phyloP scores from a whole-genome alignment of 495 filamentous ascomycete species.

The Aspergillus homomorphus region DNA sequence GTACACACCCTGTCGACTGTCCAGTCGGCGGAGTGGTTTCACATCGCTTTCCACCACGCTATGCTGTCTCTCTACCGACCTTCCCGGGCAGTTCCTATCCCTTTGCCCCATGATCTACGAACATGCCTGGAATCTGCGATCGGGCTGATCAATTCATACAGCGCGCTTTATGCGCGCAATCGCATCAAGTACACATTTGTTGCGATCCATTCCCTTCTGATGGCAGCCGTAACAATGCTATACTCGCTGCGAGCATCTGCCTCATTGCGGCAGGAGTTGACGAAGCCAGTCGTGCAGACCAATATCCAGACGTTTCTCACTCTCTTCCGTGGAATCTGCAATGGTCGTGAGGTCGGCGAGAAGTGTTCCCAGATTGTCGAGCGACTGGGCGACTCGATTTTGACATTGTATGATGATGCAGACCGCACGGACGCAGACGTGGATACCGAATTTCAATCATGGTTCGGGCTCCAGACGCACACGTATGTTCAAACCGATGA shows the following conservation, averaged over 20 bases:
- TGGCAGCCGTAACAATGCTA: conserved; percentile 14
- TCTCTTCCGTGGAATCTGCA: conserved; percentile 13
- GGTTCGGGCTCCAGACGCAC: conserved; percentile 9
- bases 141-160: conserved; percentile 14
- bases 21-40: conserved; percentile 13
- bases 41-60: conserved; percentile 15
- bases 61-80: conserved; percentile 11
- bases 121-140: conserved; percentile 12
- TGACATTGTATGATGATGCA: conserved; percentile 6
- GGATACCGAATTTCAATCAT: conserved; percentile 10
- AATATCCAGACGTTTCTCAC: conserved; percentile 14
- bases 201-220: conserved; percentile 12
- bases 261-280: conserved; percentile 10
- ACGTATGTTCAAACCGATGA: not conserved
- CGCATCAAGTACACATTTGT: conserved; percentile 15
- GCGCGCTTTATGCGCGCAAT: conserved; percentile 11
- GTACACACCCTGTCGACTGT: conserved; percentile 7
- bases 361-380: conserved; percentile 12
- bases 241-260: conserved; percentile 13
- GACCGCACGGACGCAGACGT: not conserved
- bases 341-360: conserved; percentile 10
- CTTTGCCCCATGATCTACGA: conserved; percentile 8
- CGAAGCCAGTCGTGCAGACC: conserved; percentile 10
- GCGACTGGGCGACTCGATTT: conserved; percentile 8
- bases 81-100: conserved; percentile 9